phyloP scores from a whole-genome alignment of 2,329 filamentous ascomycete genomes.

The Trichoderma simmonsii region DNA sequence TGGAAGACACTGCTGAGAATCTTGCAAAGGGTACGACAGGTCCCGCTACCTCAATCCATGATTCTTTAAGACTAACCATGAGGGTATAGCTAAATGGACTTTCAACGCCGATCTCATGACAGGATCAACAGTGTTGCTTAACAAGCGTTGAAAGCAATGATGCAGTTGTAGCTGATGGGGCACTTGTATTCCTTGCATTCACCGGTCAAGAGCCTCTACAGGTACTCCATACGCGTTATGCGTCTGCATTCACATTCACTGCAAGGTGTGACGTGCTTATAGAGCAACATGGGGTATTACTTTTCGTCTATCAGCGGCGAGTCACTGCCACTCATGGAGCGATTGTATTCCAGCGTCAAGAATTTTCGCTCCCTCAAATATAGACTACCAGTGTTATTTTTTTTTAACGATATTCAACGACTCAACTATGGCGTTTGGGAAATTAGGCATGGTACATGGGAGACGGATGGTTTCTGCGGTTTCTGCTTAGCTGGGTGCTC shows the following conservation, averaged over 20 bases:
- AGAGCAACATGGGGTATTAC: not conserved
- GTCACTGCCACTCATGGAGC: not conserved
- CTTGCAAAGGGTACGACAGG: conserved; percentile 69
- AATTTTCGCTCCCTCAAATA: not conserved
- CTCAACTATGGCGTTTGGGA: conserved; percentile 6
- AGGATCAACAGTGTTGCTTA: conserved; percentile 15
- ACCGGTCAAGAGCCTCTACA: not conserved
- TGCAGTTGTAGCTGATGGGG: not conserved
- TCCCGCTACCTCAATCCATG: too few relatives aligned
- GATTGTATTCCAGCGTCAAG: not conserved
- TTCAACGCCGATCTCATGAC: conserved; percentile 36
- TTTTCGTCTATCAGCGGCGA: not conserved
- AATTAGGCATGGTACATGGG: conserved; percentile 3
- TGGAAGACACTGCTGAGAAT: conserved; percentile 91
- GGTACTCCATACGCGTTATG: not conserved
- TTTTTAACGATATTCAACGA: conserved; percentile 11
- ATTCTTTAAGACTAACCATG: conserved; percentile 25
- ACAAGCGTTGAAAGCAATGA: conserved; percentile 6
- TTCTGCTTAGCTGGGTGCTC: not conserved
- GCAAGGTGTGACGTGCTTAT: not conserved
- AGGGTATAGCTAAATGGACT: conserved; percentile 42
- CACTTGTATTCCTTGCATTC: not conserved
- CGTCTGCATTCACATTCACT: not conserved
- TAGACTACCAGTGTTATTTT: conserved; percentile 1
- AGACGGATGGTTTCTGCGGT: not conserved